Evolutionary conservation across 2,329 filamentous ascomycete species (phyloP).

Genomic region (Sphaerulina vaccinii): DNA sequence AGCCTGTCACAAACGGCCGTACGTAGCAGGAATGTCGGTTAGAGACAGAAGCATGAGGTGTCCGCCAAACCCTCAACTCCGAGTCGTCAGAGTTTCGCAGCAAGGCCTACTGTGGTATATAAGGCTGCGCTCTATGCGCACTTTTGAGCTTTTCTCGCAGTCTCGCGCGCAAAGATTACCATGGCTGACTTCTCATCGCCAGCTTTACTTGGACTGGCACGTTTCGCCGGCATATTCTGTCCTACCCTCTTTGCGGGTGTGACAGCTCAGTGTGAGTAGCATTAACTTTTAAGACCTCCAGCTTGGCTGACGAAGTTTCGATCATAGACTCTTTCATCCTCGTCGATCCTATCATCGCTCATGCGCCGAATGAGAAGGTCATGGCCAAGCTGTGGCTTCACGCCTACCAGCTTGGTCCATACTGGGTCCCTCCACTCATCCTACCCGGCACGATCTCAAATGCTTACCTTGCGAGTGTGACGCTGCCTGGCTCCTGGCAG

Average conservation of each 20-base stretch:
- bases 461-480: slow-evolving; percentile 28
- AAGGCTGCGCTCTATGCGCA: not conserved
- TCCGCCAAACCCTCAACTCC: too few species aligned
- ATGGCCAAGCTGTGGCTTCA: slow-evolving; percentile 43
- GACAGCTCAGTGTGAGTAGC: slow-evolving; percentile 25
- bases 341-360: slow-evolving; percentile 37
- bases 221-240: slow-evolving; percentile 29
- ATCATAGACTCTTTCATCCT: slow-evolving; percentile 37
- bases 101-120: not conserved
- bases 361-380: slow-evolving; percentile 35
- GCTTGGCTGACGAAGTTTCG: not conserved
- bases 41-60: too few species aligned
- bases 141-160: not conserved
- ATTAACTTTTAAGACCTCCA: not conserved
- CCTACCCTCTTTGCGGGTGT: slow-evolving; percentile 28
- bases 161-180: not conserved
- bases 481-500: slow-evolving; percentile 1
- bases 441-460: slow-evolving; percentile 38
- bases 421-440: slow-evolving; percentile 41
- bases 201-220: slow-evolving; percentile 6
- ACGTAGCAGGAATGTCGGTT: not conserved
- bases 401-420: slow-evolving; percentile 40
- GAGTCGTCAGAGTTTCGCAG: not conserved
- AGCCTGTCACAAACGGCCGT: too few species aligned
- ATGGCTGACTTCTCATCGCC: not conserved